Conservation (phyloP, 129 eudicot species). For the sunflower (Helianthus annuus) region DNA sequence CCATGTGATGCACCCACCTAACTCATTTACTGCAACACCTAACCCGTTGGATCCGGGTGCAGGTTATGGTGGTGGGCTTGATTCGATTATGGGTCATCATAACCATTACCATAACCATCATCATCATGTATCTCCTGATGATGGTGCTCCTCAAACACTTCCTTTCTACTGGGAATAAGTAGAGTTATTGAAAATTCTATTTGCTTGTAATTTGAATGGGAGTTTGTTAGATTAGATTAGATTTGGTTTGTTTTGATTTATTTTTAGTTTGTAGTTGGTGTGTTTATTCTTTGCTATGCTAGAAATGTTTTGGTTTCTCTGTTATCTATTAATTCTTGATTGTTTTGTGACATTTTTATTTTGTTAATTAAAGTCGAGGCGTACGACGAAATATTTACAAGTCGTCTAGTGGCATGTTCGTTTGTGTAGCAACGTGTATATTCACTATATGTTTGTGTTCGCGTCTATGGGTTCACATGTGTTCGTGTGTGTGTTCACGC, state of each 20-base stretch:
- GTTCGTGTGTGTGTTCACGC: no score
- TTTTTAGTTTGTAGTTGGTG: neutral
- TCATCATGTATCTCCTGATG: conserved; percentile 35
- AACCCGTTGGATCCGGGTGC: conserved; percentile 34
- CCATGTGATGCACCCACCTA: conserved; percentile 40
- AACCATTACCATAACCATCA: neutral
- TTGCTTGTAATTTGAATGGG: conserved; percentile 13
- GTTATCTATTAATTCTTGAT: neutral
- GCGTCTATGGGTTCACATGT: no score
- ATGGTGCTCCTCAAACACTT: conserved; percentile 47
- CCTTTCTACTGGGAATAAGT: conserved; percentile 58
- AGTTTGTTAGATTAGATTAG: conserved; percentile 8
- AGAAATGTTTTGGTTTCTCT: neutral
- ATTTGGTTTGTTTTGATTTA: neutral
- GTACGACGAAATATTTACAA: no score
- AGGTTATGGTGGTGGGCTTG: conserved; percentile 30
- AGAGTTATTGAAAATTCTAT: conserved; percentile 13
- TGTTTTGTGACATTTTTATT: neutral
- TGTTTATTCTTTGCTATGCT: neutral
- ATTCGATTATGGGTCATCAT: conserved; percentile 41
- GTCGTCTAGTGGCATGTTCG: no score
- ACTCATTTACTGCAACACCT: conserved; percentile 33
- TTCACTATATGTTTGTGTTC: no score
- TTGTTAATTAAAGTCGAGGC: no score
- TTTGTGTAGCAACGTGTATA: no score